These are phyloP conservation scores for Nakazawaea sp. DNA, from an alignment of 805 yeast species.

Conservation along the genomic window DNA sequence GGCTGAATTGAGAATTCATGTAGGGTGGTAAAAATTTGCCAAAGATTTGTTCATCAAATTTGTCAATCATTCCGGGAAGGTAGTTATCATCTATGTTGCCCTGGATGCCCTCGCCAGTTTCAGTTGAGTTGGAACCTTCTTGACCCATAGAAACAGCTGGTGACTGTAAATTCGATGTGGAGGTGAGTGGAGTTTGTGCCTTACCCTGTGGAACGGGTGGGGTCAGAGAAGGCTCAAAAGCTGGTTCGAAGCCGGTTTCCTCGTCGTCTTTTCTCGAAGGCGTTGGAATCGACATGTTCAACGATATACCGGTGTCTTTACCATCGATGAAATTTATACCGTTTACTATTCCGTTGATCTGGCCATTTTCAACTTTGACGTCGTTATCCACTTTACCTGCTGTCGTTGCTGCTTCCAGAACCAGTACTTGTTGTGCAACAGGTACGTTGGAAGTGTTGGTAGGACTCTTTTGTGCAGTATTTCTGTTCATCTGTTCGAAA, in stretches of 20 bases:
- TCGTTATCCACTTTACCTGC: no score
- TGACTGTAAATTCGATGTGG: no score
- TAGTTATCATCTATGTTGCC: conserved; percentile 30
- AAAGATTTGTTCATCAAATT: conserved; percentile 76
- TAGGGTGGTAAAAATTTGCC: conserved; percentile 82
- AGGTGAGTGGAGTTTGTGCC: background rate
- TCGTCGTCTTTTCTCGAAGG: background rate
- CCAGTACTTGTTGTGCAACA: background rate
- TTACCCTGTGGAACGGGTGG: background rate
- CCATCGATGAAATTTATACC: conserved; percentile 29
- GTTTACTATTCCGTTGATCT: conserved; percentile 17
- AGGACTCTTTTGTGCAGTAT: conserved; percentile 39
- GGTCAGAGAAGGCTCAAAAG: background rate
- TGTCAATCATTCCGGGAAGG: conserved; percentile 80
- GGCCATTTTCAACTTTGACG: conserved; percentile 15
- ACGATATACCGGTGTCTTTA: conserved; percentile 24
- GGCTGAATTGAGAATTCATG: conserved; percentile 35
- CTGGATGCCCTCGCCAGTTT: conserved; percentile 12
- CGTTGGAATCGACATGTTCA: conserved; percentile 17
- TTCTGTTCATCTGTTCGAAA: conserved; percentile 70
- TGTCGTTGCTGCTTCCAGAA: conserved; percentile 7
- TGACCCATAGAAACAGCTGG: background rate
- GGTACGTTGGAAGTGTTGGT: background rate
- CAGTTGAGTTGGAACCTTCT: background rate
- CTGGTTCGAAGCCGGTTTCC: background rate